phyloP scores from a whole-genome alignment of 73 alveolate species.

The Tetrahymena elliotti region DNA sequence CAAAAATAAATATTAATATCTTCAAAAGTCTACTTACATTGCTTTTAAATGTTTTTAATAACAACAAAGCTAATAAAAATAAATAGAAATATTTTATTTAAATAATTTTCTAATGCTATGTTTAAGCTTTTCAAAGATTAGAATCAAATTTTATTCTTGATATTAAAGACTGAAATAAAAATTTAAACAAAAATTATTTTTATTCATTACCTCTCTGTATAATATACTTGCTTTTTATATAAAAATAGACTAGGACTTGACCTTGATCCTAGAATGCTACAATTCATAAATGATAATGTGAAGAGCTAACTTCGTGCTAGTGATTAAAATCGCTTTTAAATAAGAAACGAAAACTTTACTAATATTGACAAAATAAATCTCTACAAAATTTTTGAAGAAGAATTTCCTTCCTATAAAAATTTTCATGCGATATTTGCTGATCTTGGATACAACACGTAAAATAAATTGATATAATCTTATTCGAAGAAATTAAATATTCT shows the following conservation, averaged over 20 bases:
- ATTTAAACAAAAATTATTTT: too few relatives aligned
- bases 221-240: neutral
- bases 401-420: neutral
- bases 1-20: too few relatives aligned
- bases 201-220: too few relatives aligned
- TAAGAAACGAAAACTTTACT: neutral
- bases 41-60: neutral
- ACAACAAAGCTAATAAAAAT: too few relatives aligned
- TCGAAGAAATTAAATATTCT: neutral
- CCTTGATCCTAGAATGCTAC: neutral
- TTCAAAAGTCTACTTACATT: neutral
- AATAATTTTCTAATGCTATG: too few relatives aligned
- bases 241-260: neutral
- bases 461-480: neutral
- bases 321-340: neutral
- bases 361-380: neutral
- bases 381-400: neutral
- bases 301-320: neutral
- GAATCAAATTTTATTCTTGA: neutral
- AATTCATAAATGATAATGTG: neutral
- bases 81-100: too few relatives aligned
- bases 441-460: neutral
- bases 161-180: too few relatives aligned
- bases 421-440: neutral
- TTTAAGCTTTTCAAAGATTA: too few relatives aligned